A percentile compares a stretch with the other conserved stretches of the same genome.
These are phyloP conservation scores for Trichoderma koningiopsis DNA, from an alignment of 2,329 filamentous ascomycete species.

Conservation along the genomic window DNA sequence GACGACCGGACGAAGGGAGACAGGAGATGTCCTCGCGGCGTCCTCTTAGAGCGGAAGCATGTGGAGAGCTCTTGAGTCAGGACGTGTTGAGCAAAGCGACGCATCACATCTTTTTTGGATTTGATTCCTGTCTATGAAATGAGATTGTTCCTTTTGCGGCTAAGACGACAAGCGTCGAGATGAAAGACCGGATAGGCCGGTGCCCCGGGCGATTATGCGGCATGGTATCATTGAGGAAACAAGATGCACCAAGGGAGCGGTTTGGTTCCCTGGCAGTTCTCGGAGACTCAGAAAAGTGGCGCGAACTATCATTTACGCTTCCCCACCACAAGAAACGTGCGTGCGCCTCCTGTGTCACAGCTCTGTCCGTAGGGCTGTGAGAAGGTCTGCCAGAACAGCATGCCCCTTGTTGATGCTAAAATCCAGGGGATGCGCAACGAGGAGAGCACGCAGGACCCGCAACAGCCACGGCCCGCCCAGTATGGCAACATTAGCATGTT, in stretches of 20 bases:
- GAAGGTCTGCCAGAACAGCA: neutral
- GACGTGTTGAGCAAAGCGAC: slow-evolving; percentile 1
- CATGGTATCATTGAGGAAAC: neutral
- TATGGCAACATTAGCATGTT: neutral
- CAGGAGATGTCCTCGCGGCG: neutral
- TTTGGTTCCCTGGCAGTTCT: neutral
- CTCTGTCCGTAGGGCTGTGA: slow-evolving; percentile 12
- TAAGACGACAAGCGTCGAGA: neutral
- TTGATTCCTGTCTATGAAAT: neutral
- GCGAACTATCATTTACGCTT: slow-evolving; percentile 18
- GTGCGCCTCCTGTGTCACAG: slow-evolving; percentile 21
- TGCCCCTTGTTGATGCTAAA: neutral
- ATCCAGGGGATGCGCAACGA: neutral
- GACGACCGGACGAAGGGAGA: slow-evolving; percentile 14
- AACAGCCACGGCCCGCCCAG: neutral
- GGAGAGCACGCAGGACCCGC: neutral
- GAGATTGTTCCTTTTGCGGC: neutral
- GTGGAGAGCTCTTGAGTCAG: slow-evolving; percentile 17
- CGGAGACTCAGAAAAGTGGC: slow-evolving; percentile 10
- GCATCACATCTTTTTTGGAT: slow-evolving; percentile 3
- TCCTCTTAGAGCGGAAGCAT: neutral
- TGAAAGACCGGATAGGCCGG: slow-evolving; percentile 7
- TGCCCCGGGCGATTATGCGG: slow-evolving; percentile 8
- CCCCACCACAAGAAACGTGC: slow-evolving; percentile 5
- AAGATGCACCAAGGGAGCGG: neutral